A percentile compares a stretch with the other conserved stretches of the same genome.
Evolutionary conservation across 352 stramenopile genomes (phyloP).

Genomic region (Globisporangium paddicum): DNA sequence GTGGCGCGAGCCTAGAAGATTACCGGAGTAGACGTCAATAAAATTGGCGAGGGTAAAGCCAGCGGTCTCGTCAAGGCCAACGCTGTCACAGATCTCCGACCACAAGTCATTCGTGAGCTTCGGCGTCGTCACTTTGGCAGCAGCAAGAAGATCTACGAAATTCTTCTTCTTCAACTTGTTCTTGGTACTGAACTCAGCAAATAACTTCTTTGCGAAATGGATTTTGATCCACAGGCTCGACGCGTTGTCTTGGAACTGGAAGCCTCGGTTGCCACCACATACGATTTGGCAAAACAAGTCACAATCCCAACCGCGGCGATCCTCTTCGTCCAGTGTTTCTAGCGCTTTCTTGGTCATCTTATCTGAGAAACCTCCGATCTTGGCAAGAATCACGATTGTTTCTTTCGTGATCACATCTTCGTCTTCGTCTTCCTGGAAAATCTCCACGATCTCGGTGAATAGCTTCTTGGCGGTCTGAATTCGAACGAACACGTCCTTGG

Average conservation of each 20-base stretch:
- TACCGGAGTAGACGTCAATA: conserved; percentile 34
- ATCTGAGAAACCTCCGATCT: conserved; percentile 26
- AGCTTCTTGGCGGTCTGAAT: conserved; percentile 42
- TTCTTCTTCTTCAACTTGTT: conserved; percentile 39
- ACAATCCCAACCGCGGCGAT: conserved; percentile 23
- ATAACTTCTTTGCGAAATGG: conserved; percentile 47
- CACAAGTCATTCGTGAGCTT: conserved; percentile 44
- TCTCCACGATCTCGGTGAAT: conserved; percentile 30
- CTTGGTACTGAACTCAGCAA: conserved; percentile 32
- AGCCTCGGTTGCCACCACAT: conserved; percentile 22
- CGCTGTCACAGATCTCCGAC: conserved; percentile 32
- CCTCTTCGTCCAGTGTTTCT: conserved; percentile 18
- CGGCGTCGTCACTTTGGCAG: conserved; percentile 28
- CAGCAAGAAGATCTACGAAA: conserved; percentile 30
- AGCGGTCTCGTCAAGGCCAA: conserved; percentile 25
- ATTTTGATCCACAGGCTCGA: conserved; percentile 43
- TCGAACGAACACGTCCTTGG: conserved; percentile 43
- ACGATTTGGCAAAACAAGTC: conserved; percentile 38
- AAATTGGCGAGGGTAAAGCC: conserved; percentile 32
- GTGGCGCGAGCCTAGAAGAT: conserved; percentile 34
- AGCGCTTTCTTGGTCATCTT: conserved; percentile 20
- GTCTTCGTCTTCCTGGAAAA: conserved; percentile 40
- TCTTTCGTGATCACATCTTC: conserved; percentile 25
- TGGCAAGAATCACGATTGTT: conserved; percentile 29
- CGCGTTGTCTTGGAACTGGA: conserved; percentile 34